Percentiles rank a stretch among this genome's conserved stretches.
These are phyloP conservation scores for Lichtheimia ornata DNA, from an alignment of 371 early-diverging fungal species.

Conservation along the genomic window DNA sequence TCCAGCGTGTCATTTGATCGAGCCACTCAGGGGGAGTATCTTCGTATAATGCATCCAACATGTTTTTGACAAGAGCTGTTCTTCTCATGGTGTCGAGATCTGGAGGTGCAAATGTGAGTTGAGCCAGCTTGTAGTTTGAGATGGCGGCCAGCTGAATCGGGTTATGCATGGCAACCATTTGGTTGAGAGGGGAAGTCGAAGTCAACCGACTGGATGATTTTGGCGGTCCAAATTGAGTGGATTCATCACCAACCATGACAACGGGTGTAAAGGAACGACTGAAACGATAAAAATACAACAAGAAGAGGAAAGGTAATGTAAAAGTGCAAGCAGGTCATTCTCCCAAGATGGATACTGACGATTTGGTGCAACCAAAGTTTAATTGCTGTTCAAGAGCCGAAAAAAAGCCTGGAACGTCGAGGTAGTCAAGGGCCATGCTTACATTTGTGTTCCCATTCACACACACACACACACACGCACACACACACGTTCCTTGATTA, in stretches of 20 bases:
- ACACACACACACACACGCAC: too few relatives aligned
- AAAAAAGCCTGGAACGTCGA: too few relatives aligned
- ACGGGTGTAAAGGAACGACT: constrained; percentile 10
- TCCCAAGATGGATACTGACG: too few relatives aligned
- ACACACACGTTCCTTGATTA: too few relatives aligned
- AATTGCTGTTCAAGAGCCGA: constrained; percentile 5
- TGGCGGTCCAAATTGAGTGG: constrained; percentile 15
- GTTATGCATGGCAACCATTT: constrained; percentile 33
- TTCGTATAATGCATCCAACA: constrained; percentile 42
- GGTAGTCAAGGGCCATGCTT: too few relatives aligned
- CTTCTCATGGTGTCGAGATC: constrained; percentile 48
- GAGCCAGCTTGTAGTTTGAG: constrained; percentile 57
- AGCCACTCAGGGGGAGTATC: constrained; percentile 52
- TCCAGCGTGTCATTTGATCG: constrained; percentile 57
- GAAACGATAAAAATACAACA: neutral
- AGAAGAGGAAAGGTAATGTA: neutral
- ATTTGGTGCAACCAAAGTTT: constrained; percentile 13
- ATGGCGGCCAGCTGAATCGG: constrained; percentile 56
- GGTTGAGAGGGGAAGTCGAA: constrained; percentile 2
- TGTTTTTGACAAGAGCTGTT: constrained; percentile 51
- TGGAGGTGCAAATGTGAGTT: constrained; percentile 55
- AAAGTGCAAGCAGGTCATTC: neutral
- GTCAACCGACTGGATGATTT: constrained; percentile 19
- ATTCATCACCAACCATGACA: constrained; percentile 14
- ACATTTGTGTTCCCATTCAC: too few relatives aligned